Base-by-base conservation (phyloP, 2,329 filamentous ascomycete genomes). In the Penicillium sp. region DNA sequence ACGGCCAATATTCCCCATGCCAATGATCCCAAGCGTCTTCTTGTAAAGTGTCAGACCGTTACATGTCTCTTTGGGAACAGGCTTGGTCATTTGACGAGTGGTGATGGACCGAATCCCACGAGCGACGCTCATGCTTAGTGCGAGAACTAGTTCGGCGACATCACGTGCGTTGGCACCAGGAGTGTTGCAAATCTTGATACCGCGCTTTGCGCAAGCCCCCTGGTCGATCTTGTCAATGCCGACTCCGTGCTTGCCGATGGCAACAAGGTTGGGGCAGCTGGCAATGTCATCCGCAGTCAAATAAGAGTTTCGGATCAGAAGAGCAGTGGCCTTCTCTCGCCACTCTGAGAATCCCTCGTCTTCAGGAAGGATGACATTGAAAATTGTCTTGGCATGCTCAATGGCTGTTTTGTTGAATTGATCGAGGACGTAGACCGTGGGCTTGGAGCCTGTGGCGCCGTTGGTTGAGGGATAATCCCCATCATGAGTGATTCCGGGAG, bases 221-320 rank as follows among this genome's bases (percentile, higher is more conserved):
- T 68, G 66, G 56, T 83, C 80, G 35, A 81, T 81, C 56, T 79
- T 81, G 58, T 83, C 80, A 40, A 81, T 76, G 0, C 80, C 80
- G 8, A 80, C 79, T 1, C 81, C 81, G 35, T 82, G 81, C 67
- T 83, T 82, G 57, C 78, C 78, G 38, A 82, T 77, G 2, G 79
- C 80, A 10, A 72, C 64, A 0, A 83, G 70, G 6, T 75, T 76
- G 0, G 72, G 75, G 33, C 72, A 73, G 1, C 69, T 66, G 4
- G 70, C 69, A 26, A 82, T 64, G 42, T 81, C 80, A 2, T 77
- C 69, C 4, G 75, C 76, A 0, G 76, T 77, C 11, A 82, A 48
- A 8, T 68, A 67, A 0, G 77, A 79, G 0, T 71, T 69, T 37
- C 76, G 72, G 35, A 82, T 71, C 1, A 82, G 64, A 1, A 82